Evolutionary conservation across 2,329 filamentous ascomycete genomes (phyloP), one percentile per base, ranked within the genome.

Genomic region (Rugonectria rugulosa): DNA sequence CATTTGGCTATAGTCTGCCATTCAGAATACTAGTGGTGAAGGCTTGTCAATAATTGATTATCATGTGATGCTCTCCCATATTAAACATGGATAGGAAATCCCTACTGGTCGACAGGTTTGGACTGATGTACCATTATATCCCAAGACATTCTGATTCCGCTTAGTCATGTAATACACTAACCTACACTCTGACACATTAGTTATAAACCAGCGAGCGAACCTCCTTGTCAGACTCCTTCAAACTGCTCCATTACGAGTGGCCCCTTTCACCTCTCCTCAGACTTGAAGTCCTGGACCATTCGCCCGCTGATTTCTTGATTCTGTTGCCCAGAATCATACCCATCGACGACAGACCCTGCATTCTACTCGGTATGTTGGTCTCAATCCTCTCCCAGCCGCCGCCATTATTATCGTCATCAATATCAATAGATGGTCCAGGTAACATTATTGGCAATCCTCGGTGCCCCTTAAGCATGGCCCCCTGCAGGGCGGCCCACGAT

Each of bases 401-500:
- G 43, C 55, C 50, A 19, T 45, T 59, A 26, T 64, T 64, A 15
- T 70, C 72, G 6, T 70, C 69, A 2, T 72, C 73, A 19, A 60
- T 64, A 12, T 66, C 69, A 27, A 72, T 38, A 5, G 67, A 67
- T 6, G 73, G 56, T 2, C 65, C 55, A n/a, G 72, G 70, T 14
- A 74, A 51, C 61, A 68, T n/a, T n/a, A n/a, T 60, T 5, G 63
- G 37, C 23, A 65, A 12, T 17, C 67, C 54, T 11, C 56, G 60
- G 20, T 64, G 64, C 1, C 68, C 68, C 57, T 72, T 77, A 48
- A 72, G 66, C 69, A 76, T 70, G 10, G 71, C 73, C 6, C 71
- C 72, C 27, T 72, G 69, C 0, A 76, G 64, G 4, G 83, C 84
- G 0, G 81, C 79, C 82, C 85, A 87, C 17, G 82, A 84, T 68